These are phyloP conservation scores for Pachysolen tannophilus DNA, from an alignment of 805 yeast species.

Conservation along the genomic window DNA sequence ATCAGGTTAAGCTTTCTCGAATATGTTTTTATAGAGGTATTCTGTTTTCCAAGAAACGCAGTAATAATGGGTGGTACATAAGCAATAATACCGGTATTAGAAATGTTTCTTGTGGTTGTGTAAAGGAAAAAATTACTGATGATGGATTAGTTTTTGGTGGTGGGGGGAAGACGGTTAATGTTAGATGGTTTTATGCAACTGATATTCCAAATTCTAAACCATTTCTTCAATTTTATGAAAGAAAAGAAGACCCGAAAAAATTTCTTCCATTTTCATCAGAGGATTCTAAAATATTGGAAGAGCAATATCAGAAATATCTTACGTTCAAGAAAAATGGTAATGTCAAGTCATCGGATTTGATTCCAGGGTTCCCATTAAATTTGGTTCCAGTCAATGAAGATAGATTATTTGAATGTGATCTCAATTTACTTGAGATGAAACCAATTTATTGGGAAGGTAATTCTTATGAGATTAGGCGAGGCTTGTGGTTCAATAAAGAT, in stretches of 20 bases:
- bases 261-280: slow-evolving; percentile 58
- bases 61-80: too few relatives aligned
- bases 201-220: slow-evolving; percentile 73
- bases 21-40: too few relatives aligned
- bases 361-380: slow-evolving; percentile 5
- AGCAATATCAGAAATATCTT: slow-evolving; percentile 25
- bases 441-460: slow-evolving; percentile 93
- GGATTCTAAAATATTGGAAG: slow-evolving; percentile 61
- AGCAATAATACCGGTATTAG: too few relatives aligned
- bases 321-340: slow-evolving; percentile 1
- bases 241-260: slow-evolving; percentile 41
- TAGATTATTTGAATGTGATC: slow-evolving; percentile 63
- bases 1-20: too few relatives aligned
- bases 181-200: slow-evolving; percentile 76
- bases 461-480: slow-evolving; percentile 71
- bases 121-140: too few relatives aligned
- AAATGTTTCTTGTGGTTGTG: too few relatives aligned
- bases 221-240: slow-evolving; percentile 42
- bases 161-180: too few relatives aligned
- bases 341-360: neutral
- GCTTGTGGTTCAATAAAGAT: slow-evolving; percentile 68
- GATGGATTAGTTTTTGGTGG: too few relatives aligned
- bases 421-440: slow-evolving; percentile 40
- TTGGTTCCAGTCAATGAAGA: slow-evolving; percentile 72
- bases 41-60: too few relatives aligned